Evolutionary conservation across 164 flowering plant genomes (phyloP), one percentile per base, ranked within the genome.

Genomic region (Umbellularia californica): DNA sequence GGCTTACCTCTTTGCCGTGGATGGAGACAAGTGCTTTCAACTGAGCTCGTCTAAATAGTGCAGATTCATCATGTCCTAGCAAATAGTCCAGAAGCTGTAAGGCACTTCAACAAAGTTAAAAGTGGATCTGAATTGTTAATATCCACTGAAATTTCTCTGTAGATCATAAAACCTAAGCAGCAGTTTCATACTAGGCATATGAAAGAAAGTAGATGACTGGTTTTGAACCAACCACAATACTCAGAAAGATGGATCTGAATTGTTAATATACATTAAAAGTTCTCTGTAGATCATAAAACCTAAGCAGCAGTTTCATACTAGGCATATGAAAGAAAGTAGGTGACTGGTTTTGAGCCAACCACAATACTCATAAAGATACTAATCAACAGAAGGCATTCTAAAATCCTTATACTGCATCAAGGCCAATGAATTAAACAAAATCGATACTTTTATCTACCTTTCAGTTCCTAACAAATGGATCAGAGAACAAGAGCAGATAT

Each of bases 21-120:
- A 95, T 93, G 66, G 94, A 87, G 72, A 95, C 99, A 66, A 95
- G 95, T 35, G 93, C 99, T 85, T 95, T 95, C 58, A 95, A 75
- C 77, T 95, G 99, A 74, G 99, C 97, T 35, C 99, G 86, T 81
- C 99, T 88, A 82, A 95, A 95, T 24, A 95, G 80, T 52, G 91
- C 94, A 33, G 79, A 77, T 33, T 95, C 95, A 80, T 89, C 82
- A 77, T 95, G 99, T 76, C 99, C 99, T 68, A 93, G 79, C 23
- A 88, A 88, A 71, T 84, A 92, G 77, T 95, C 99, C 68, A 95
- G 83, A 77, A 95, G 70, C 99, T 95, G 87, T 69, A 87, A 77
- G 17, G 20, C 68, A 76, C 15, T 72, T 28, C 20, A 33, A 70
- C 72, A 25, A 68, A 58, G 65, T 77, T 47, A 74, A 68, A 68